Base-by-base conservation (phyloP, 2,329 filamentous ascomycete species). In the Fusarium decemcellulare region DNA sequence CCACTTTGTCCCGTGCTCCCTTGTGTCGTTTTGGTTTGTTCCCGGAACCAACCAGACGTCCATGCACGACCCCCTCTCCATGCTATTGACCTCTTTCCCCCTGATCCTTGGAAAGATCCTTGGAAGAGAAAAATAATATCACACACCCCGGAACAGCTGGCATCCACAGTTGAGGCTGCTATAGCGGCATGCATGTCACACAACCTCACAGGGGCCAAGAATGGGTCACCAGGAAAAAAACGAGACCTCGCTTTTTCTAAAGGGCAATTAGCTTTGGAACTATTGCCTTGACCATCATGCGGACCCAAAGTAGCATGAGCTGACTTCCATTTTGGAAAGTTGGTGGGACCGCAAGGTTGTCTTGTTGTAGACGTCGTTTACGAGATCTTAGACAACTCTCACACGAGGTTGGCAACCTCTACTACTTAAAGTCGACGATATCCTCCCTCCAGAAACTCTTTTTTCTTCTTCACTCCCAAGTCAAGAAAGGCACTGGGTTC, bases 91-190 rank as follows among this genome's bases (percentile, higher is more conserved):
- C 34, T 37, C 16, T 34, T 37, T 27, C 15, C 18, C 23, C 42
- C 42, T 40, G 32, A n/a, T 55, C 58, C 67, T 59, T 46, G 59
- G 63, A 23, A 23, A 23, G 18, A 23, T 51, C 39, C 43, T 9
- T 32, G 18, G 27, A 30, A 48, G 30, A 36, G 39, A 43, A 47
- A n/a, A 54, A 32, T 12, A 46, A 67, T 63, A 54, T 63, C 62
- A 16, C 46, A 34, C 59, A 63, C 60, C 67, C 66, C 51, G 23
- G 39, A n/a, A 14, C 27, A 69, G 46, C 43, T 70, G 67, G 67
- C 67, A 69, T 53, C 50, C 67, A 48, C 67, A 70, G 67, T 61
- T 70, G 67, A 70, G 67, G 67, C 67, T 69, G 67, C 59, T 32
- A 18, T 34, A 64, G 46, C 52, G 37, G 18, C 37, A 70, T 67